These are phyloP conservation scores for Setaria italica DNA, from an alignment of 202 grass and related monocot species.

Conservation along the genomic window DNA sequence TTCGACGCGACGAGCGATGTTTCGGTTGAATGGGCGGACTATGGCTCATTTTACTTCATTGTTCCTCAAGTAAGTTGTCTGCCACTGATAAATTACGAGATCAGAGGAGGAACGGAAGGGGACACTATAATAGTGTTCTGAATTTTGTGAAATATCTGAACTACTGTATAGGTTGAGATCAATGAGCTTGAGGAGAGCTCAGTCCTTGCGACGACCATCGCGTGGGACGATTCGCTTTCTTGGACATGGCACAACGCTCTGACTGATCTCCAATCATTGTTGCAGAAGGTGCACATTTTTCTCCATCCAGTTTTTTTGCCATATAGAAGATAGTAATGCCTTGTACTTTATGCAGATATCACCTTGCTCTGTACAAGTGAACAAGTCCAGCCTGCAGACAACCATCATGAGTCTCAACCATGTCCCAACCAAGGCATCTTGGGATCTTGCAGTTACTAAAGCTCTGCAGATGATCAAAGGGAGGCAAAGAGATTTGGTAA, in stretches of 20 bases:
- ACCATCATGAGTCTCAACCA: constrained; percentile 74
- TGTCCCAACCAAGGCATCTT: constrained; percentile 78
- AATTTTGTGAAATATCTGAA: constrained; percentile 26
- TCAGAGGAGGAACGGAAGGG: not conserved
- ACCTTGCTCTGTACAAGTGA: constrained; percentile 55
- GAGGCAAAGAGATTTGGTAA: constrained; percentile 68
- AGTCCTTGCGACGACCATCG: constrained; percentile 69
- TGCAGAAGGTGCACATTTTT: constrained; percentile 57
- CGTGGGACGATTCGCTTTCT: constrained; percentile 81
- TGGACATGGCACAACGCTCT: constrained; percentile 72
- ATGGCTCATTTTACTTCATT: constrained; percentile 90
- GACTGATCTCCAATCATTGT: constrained; percentile 59
- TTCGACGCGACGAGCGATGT: constrained; percentile 65
- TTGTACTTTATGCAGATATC: constrained; percentile 69
- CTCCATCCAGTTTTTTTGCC: not conserved
- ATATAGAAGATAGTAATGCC: not conserved
- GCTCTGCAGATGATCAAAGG: constrained; percentile 91
- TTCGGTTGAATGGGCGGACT: constrained; percentile 78
- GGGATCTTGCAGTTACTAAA: constrained; percentile 83
- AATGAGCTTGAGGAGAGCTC: constrained; percentile 85
- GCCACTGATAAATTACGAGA: not conserved
- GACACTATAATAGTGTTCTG: not conserved
- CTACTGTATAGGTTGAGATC: constrained; percentile 70
- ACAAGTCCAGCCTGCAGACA: constrained; percentile 59
- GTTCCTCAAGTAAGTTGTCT: constrained; percentile 73